Evolutionary conservation across 1,284 basidiomycete species (phyloP).

Genomic region (Rhodotorula sp.): DNA sequence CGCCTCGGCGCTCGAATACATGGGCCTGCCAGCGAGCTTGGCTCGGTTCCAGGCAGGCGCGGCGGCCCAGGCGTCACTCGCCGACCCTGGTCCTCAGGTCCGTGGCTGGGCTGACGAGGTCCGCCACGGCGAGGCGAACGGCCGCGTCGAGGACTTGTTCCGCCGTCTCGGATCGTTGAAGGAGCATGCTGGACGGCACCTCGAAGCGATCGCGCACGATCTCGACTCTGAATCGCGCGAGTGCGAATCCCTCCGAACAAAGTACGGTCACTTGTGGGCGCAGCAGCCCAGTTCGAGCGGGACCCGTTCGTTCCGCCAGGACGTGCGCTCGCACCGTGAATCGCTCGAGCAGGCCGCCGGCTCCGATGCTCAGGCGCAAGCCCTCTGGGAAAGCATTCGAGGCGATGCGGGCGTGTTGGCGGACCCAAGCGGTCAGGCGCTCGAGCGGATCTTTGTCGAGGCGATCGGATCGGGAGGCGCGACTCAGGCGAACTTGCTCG

Average conservation of each 20-base stretch:
- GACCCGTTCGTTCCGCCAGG: constrained; percentile 70
- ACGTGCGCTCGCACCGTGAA: constrained; percentile 72
- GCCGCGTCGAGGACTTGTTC: constrained; percentile 64
- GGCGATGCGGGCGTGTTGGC: constrained; percentile 68
- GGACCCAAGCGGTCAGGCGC: constrained; percentile 55
- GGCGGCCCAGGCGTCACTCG: constrained; percentile 59
- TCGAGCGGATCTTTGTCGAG: constrained; percentile 68
- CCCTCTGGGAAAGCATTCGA: constrained; percentile 71
- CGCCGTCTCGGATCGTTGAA: constrained; percentile 51
- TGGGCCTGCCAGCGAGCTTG: constrained; percentile 78
- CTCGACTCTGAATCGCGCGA: constrained; percentile 53
- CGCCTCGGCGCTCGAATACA: constrained; percentile 72
- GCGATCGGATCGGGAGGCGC: constrained; percentile 46
- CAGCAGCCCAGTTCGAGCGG: constrained; percentile 78
- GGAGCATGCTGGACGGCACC: constrained; percentile 32
- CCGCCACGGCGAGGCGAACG: constrained; percentile 61
- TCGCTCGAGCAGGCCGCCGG: constrained; percentile 73
- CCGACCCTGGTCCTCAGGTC: constrained; percentile 69
- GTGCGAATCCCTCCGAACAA: constrained; percentile 56
- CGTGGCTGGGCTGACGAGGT: constrained; percentile 76
- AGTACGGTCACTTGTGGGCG: constrained; percentile 82
- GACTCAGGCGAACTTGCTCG: constrained; percentile 46
- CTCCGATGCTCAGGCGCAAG: constrained; percentile 73
- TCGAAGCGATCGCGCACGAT: constrained; percentile 28
- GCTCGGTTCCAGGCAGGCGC: constrained; percentile 71